Base-by-base conservation (phyloP, 495 filamentous ascomycete genomes). In the Pyrenula aspistea region DNA sequence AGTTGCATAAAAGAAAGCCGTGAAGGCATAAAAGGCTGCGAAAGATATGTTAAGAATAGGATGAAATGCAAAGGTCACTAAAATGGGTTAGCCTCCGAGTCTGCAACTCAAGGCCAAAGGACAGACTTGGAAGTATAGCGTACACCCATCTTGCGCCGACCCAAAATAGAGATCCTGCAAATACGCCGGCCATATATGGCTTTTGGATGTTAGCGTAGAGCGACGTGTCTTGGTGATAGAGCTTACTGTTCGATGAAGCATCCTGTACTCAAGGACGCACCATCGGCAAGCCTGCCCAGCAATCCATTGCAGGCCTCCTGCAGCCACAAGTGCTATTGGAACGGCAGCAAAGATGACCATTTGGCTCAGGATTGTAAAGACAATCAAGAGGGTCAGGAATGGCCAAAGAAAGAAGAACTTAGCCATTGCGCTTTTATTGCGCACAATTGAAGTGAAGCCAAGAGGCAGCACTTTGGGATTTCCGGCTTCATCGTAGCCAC, bases 341-440 rank as follows among this genome's bases (percentile, higher is more conserved):
- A 96, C 66, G 21, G 84, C 86, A 21, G 84, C 71, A 60, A 82
- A 93, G 19, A 96, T 77, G 2, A 83, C 80, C 65, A 92, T 76
- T 58, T 83, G 73, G 61, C 86, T 86, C 19, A 95, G 65, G 59
- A 94, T 81, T 72, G 81, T 81, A 12, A 94, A 59, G 54, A 82
- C 78, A 25, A 79, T 65, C 63, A 86, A 83, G 3, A 96, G 68
- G 25, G 92, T 78, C 21, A 89, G 57, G 56, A 91, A 89, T 0
- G 93, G 93, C 82, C 86, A 91, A 22, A 94, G 70, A 66, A 96
- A 96, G 74, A 95, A 88, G 68, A 94, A 91, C 66, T 87, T 89
- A 58, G 78, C 86, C 69, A 92, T 81, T 58, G 92, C 83, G 58
- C 78, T 78, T 65, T 86, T 86, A 71, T 91, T 86, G 67, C 87